Evolutionary conservation across 192 early-diverging fungal species (phyloP), one percentile per base, ranked within the genome.

Genomic region (Coemansia sp.): DNA sequence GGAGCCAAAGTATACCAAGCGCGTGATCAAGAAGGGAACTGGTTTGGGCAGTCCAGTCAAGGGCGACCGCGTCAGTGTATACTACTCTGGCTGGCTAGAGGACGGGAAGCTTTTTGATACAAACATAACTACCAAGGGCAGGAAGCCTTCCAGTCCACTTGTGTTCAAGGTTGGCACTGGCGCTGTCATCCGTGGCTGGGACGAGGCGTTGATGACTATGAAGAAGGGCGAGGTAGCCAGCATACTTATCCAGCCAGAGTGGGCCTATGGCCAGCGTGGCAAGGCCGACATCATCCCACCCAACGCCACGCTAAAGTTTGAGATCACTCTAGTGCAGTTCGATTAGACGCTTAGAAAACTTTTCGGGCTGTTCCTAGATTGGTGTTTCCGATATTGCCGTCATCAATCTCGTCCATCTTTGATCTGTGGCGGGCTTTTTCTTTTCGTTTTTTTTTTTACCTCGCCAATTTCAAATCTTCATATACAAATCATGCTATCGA

Each of bases 101-200:
- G 85, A 92, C 67, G 92, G 92, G 42, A 87, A 79, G 27, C 80
- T 91, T 15, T 92, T 93, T 69, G 91, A 92, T 71, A 86, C 85
- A 44, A 93, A 93, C 73, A 79, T 82, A 22, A 70, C 72, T 33
- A 72, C 76, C 47, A 80, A 77, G 70, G 83, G 82, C 46, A 85
- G 89, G 72, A 92, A 91, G 87, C 87, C 89, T 66, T 79, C 82
- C n/a, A 70, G 76, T 36, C 90, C 92, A 3, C 80, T 96, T 38
- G 79, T 85, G 38, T 94, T 94, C 84, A 92, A 88, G 74, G 81
- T 99, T 74, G 97, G 97, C 71, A 93, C 93, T n/a, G 94, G 94
- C n/a, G 91, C 88, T 55, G 96, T 99, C 68, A 99, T 99, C 73
- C 87, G 89, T 61, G 94, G 91, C 33, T 92, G 93, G 93, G 90